Evolutionary conservation across 192 early-diverging fungal species (phyloP).

Genomic region (Spinellus fusiger): DNA sequence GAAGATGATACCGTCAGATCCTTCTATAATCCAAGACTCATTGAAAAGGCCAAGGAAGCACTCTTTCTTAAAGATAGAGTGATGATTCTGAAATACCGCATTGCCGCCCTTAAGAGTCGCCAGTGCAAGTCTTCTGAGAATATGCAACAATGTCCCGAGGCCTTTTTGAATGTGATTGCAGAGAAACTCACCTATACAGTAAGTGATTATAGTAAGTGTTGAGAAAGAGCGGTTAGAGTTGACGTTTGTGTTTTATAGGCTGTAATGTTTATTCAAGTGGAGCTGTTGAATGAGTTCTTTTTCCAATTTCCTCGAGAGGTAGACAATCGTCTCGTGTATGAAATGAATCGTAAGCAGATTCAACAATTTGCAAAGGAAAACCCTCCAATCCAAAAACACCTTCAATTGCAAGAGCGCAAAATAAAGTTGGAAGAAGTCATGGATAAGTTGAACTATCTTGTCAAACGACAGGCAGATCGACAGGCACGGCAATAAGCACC

Average conservation of each 20-base stretch:
- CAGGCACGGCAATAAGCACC: constrained; percentile 19
- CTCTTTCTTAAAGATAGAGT: constrained; percentile 73
- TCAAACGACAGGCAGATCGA: constrained; percentile 46
- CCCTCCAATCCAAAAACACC: constrained; percentile 72
- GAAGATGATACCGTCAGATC: constrained; percentile 54
- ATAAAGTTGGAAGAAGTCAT: constrained; percentile 76
- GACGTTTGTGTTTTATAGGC: constrained; percentile 37
- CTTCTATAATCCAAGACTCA: constrained; percentile 64
- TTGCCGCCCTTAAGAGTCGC: constrained; percentile 75
- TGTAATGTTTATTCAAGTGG: constrained; percentile 97
- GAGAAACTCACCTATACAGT: constrained; percentile 89
- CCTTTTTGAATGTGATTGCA: constrained; percentile 84
- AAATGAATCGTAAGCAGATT: constrained; percentile 73
- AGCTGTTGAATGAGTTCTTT: constrained; percentile 96
- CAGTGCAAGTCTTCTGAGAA: constrained; percentile 77
- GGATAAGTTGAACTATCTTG: constrained; percentile 60
- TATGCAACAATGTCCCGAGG: constrained; percentile 92
- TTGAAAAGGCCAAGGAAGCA: constrained; percentile 76
- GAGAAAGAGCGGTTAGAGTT: background rate
- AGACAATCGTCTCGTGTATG: constrained; percentile 87
- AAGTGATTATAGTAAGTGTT: constrained; percentile 4
- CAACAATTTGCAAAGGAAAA: constrained; percentile 89
- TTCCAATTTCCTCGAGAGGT: constrained; percentile 96
- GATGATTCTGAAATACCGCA: constrained; percentile 70
- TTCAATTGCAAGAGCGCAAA: constrained; percentile 82